Conservation (phyloP, 2,329 filamentous ascomycete genomes). For the Sarocladium strictum region DNA sequence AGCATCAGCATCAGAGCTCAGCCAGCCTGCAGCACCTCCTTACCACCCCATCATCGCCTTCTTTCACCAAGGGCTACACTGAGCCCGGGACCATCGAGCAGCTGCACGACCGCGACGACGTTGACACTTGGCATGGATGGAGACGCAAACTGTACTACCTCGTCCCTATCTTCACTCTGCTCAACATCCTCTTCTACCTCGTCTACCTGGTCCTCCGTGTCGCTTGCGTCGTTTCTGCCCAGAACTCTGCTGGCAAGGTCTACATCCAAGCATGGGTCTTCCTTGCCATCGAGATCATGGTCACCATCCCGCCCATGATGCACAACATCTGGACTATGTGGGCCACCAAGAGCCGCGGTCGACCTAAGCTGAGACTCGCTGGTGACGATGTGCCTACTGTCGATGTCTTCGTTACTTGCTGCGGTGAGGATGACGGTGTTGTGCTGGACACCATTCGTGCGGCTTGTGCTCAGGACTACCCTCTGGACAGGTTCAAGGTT, state of each 20-base stretch:
- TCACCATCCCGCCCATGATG: conserved; percentile 47
- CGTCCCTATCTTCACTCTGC: conserved; percentile 32
- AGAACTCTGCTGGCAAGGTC: conserved; percentile 30
- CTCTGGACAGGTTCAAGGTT: conserved; percentile 44
- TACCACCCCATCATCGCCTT: conserved; percentile 21
- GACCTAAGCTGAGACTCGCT: conserved; percentile 46
- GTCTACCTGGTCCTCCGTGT: conserved; percentile 46
- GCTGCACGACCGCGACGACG: conserved; percentile 36
- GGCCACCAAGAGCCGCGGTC: conserved; percentile 46
- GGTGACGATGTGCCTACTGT: conserved; percentile 46
- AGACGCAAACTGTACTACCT: conserved; percentile 32
- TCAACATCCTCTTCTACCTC: conserved; percentile 36
- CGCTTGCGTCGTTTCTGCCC: conserved; percentile 45
- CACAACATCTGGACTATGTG: conserved; percentile 54
- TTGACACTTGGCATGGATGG: conserved; percentile 40
- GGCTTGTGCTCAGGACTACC: conserved; percentile 50
- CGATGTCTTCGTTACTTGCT: conserved; percentile 52
- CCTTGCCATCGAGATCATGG: conserved; percentile 47
- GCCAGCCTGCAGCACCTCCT: conserved; percentile 21
- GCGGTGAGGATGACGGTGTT: conserved; percentile 49
- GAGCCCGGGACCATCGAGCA: conserved; percentile 26
- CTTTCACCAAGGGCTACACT: conserved; percentile 24
- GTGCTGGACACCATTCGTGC: conserved; percentile 52
- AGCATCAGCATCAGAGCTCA: conserved; percentile 9
- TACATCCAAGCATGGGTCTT: conserved; percentile 52